phyloP scores from a whole-genome alignment of 257 asterid genomes.

The Solanum arcanum region DNA sequence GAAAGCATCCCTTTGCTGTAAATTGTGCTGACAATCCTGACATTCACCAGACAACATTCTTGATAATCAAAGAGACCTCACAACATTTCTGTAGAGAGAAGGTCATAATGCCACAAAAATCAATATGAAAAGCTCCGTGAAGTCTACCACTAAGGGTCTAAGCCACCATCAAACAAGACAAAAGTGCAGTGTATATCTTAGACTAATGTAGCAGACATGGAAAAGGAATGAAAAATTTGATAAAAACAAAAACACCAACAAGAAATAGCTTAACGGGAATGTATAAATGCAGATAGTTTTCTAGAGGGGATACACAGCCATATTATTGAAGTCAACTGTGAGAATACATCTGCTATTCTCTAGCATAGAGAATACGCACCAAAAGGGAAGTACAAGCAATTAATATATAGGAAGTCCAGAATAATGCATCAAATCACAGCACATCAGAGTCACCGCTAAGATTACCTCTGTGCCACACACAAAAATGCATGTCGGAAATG shows the following conservation, averaged over 20 bases:
- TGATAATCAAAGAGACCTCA: not conserved
- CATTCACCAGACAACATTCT: not conserved
- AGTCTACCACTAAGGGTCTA: not conserved
- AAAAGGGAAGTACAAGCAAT: not conserved
- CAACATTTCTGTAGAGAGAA: not conserved
- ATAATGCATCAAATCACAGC: not conserved
- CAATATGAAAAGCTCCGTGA: not conserved
- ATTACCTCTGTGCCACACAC: slow-evolving; percentile 76
- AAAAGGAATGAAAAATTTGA: not conserved
- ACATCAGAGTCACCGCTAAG: not conserved
- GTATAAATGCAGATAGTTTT: not conserved
- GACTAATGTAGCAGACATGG: not conserved
- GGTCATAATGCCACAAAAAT: not conserved
- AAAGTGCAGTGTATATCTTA: not conserved
- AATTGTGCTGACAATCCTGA: not conserved
- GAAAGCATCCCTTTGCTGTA: not conserved
- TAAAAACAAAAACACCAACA: not conserved
- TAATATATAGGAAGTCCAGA: not conserved
- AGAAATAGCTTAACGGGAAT: not conserved
- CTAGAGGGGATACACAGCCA: not conserved
- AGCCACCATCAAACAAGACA: not conserved
- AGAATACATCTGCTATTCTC: not conserved
- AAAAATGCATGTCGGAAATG: slow-evolving; percentile 80
- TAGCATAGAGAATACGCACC: not conserved
- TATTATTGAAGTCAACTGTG: not conserved